Conservation (phyloP, 2,329 filamentous ascomycete species). For the Xylaria sp. region DNA sequence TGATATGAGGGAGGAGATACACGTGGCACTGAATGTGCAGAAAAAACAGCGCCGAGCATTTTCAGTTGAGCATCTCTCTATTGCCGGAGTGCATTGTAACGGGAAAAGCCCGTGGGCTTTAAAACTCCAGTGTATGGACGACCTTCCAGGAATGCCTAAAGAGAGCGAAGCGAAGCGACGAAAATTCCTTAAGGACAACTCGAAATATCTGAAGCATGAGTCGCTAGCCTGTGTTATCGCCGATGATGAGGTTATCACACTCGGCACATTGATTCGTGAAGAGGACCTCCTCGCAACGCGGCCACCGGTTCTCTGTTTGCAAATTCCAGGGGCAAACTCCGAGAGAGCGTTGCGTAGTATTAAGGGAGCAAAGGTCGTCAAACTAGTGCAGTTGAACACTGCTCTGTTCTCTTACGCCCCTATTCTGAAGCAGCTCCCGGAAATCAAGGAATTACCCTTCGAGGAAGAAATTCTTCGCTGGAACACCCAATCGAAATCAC, state of each 20-base stretch:
- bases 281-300: constrained; percentile 18
- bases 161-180: constrained; percentile 11
- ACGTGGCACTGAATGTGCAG: constrained; percentile 54
- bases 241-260: constrained; percentile 16
- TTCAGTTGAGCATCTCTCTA: constrained; percentile 20
- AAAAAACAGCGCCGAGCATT: constrained; percentile 55
- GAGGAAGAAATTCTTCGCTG: constrained; percentile 59
- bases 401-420: constrained; percentile 31
- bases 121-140: constrained; percentile 22
- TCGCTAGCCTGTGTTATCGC: constrained; percentile 25
- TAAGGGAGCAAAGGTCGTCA: constrained; percentile 10
- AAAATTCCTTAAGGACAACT: constrained; percentile 29
- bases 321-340: constrained; percentile 20
- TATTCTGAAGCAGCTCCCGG: constrained; percentile 27
- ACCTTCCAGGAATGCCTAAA: constrained; percentile 22
- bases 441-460: constrained; percentile 28
- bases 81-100: constrained; percentile 19
- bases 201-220: constrained; percentile 31
- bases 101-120: constrained; percentile 19
- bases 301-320: constrained; percentile 28
- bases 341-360: constrained; percentile 12
- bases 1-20: constrained; percentile 67
- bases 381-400: constrained; percentile 24
- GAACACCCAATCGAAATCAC: constrained; percentile 14
- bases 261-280: constrained; percentile 59